These are phyloP conservation scores for Hypoxylon fragiforme DNA, from an alignment of 495 filamentous ascomycete species.

Conservation along the genomic window DNA sequence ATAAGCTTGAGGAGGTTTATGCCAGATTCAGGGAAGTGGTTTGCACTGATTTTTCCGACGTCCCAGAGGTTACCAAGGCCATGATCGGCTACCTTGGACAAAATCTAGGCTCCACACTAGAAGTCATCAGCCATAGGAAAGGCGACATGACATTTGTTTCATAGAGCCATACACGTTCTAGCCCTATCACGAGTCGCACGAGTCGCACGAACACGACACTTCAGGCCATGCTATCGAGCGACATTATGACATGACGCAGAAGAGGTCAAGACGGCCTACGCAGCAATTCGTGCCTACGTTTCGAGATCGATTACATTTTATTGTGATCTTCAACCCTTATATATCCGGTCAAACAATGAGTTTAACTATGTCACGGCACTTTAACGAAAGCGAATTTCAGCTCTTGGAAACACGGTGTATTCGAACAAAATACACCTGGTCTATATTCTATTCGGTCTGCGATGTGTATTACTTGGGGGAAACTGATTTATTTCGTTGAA, in stretches of 20 bases:
- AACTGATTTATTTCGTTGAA: neutral
- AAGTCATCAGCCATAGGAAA: constrained; percentile 43
- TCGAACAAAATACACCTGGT: constrained; percentile 1
- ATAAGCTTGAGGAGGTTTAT: constrained; percentile 50
- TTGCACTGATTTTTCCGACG: constrained; percentile 44
- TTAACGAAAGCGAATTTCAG: constrained; percentile 17
- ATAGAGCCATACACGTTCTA: constrained; percentile 10
- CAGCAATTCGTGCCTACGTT: constrained; percentile 25
- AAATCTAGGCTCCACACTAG: constrained; percentile 41
- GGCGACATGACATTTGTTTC: constrained; percentile 36
- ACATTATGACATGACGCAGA: constrained; percentile 28
- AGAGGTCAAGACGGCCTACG: constrained; percentile 10
- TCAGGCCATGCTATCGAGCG: constrained; percentile 9
- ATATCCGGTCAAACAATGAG: neutral
- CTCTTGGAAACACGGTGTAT: constrained; percentile 15
- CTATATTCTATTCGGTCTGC: neutral
- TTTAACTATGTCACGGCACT: too few relatives aligned
- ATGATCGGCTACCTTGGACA: constrained; percentile 50
- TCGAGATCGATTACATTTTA: constrained; percentile 16
- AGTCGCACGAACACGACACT: neutral
- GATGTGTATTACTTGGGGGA: neutral
- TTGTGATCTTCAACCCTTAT: constrained; percentile 7
- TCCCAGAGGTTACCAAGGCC: constrained; percentile 45
- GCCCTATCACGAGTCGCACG: too few relatives aligned
- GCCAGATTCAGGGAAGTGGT: constrained; percentile 44